Evolutionary conservation across 805 yeast genomes (phyloP).

Genomic region (Starmera caribaea): DNA sequence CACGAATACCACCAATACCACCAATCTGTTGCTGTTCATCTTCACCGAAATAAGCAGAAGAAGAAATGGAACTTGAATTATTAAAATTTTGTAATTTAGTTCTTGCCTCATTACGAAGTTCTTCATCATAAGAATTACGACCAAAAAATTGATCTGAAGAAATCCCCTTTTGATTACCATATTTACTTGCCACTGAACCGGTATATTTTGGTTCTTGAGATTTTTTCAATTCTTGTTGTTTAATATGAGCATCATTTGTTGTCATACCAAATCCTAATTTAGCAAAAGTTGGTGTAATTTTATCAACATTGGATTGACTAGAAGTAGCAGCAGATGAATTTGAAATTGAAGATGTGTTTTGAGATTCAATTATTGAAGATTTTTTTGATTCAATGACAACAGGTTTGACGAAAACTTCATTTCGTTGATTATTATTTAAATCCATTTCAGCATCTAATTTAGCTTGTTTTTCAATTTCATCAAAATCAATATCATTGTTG

Average conservation of each 20-base stretch:
- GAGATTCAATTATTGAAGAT: background rate
- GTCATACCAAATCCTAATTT: slow-evolving; percentile 89
- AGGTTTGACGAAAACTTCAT: slow-evolving; percentile 5
- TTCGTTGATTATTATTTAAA: slow-evolving; percentile 20
- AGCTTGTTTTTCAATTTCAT: slow-evolving; percentile 69
- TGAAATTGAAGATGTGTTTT: slow-evolving; percentile 1
- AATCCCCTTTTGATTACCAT: slow-evolving; percentile 85
- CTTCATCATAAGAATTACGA: slow-evolving; percentile 72
- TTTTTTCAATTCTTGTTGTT: slow-evolving; percentile 32
- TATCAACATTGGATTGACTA: slow-evolving; percentile 23
- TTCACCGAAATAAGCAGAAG: slow-evolving; percentile 88
- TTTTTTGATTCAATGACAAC: slow-evolving; percentile 9
- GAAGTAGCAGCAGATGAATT: slow-evolving; percentile 1
- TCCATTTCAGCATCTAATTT: slow-evolving; percentile 69
- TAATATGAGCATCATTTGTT: slow-evolving; percentile 43
- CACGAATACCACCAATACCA: slow-evolving; percentile 16
- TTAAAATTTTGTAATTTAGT: slow-evolving; percentile 71
- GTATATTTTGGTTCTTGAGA: slow-evolving; percentile 55
- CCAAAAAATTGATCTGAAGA: slow-evolving; percentile 95
- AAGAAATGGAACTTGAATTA: slow-evolving; percentile 87
- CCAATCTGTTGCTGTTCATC: slow-evolving; percentile 35
- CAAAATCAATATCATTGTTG: slow-evolving; percentile 48
- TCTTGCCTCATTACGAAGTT: slow-evolving; percentile 70
- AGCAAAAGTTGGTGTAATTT: slow-evolving; percentile 62
- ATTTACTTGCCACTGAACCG: slow-evolving; percentile 68